Evolutionary conservation across 202 grass and related monocot genomes (phyloP), one percentile per base, ranked within the genome.

Genomic region (Sporobolus alterniflorus): DNA sequence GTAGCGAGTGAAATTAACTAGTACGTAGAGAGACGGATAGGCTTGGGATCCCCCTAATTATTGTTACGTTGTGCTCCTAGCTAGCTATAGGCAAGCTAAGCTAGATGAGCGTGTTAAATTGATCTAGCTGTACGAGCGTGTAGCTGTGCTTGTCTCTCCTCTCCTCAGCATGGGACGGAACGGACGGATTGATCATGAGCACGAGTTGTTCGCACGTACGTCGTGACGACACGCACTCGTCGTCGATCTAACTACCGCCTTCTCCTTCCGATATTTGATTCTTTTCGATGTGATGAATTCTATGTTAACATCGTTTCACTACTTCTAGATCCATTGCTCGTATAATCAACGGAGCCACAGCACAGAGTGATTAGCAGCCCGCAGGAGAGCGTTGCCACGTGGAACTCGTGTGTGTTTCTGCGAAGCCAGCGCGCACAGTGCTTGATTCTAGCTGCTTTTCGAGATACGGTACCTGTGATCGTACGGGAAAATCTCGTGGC

Each of bases 151-250:
- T 62, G 26, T 62, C 57, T 62, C 57, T 62, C n/a, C n/a, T 62
- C 57, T 31, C 26, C 13, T 13, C 57, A 5, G 22, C 55, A 12
- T 11, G 26, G 52, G 52, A 56, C 36, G 36, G 36, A 39, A 39
- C 36, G 8, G 36, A 39, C 36, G n/a, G n/a, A n/a, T n/a, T 4
- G 24, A 60, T 62, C 57, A 17, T 62, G 57, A 62, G 14, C 57
- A 62, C 31, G 57, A 62, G 57, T 62, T 62, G 57, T 62, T 8
- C 57, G 57, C 57, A 62, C 57, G 57, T 62, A 62, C 57, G 28
- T 29, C 57, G 57, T 62, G 26, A 30, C 57, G 26, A 30, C 57
- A 62, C 26, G 57, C 26, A 31, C 54, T 57, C n/a, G n/a, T 26
- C 22, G 22, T n/a, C n/a, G 3, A 12, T 26, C 7, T 5, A 62